phyloP scores from a whole-genome alignment of 2,329 filamentous ascomycete genomes.

The Pezicula carpinea region DNA sequence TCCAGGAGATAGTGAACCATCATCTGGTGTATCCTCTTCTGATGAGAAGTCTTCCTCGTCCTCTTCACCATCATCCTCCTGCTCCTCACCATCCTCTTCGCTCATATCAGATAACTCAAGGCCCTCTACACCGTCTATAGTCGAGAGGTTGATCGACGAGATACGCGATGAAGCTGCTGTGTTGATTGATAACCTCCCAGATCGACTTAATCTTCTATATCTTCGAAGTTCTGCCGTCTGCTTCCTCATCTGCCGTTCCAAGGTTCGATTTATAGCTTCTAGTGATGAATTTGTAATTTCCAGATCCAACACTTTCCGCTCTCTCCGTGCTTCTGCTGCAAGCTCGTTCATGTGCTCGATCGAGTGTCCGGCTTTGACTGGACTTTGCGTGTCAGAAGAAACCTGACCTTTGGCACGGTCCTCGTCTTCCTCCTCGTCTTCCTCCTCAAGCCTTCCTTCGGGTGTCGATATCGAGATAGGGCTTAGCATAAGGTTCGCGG shows the following conservation, averaged over 20 bases:
- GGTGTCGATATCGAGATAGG: conserved; percentile 17
- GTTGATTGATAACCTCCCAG: conserved; percentile 65
- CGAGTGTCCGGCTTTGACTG: conserved; percentile 50
- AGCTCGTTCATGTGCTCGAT: conserved; percentile 66
- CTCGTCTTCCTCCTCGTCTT: conserved; percentile 3
- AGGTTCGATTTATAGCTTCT: conserved; percentile 86
- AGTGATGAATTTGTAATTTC: conserved; percentile 96
- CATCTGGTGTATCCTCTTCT: conserved; percentile 39
- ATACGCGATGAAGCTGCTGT: conserved; percentile 43
- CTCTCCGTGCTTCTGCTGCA: conserved; percentile 81
- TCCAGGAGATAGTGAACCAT: conserved; percentile 33
- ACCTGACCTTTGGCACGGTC: conserved; percentile 4
- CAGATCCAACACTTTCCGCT: conserved; percentile 91
- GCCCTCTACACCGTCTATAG: conserved; percentile 34
- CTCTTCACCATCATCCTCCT: conserved; percentile 38
- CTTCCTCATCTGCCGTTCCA: conserved; percentile 87
- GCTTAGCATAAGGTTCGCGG: conserved; percentile 14
- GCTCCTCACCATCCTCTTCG: conserved; percentile 41
- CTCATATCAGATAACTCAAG: conserved; percentile 43
- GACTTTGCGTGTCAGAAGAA: conserved; percentile 35
- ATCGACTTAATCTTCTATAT: conserved; percentile 78
- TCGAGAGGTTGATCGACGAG: conserved; percentile 37
- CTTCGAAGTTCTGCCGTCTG: conserved; percentile 84
- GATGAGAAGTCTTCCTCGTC: conserved; percentile 44
- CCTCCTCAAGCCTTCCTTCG: conserved; percentile 13